Evolutionary conservation across 2,329 filamentous ascomycete species (phyloP), one percentile per base, ranked within the genome.

Genomic region (Fusarium continuum): DNA sequence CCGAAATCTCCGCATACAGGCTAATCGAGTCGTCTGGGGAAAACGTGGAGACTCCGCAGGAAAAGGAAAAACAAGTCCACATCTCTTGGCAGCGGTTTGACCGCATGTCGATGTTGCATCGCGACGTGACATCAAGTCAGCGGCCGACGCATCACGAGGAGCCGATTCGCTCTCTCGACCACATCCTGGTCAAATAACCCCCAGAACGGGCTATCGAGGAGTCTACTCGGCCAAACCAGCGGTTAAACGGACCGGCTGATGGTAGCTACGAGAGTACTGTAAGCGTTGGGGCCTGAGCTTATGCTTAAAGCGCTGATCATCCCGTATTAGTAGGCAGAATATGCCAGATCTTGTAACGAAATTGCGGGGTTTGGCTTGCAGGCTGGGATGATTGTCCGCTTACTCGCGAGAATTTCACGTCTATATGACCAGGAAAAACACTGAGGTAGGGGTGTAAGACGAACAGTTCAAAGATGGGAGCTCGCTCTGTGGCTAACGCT

Each of bases 161-260:
- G 20, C 13, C 19, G 29, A 65, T 65, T 66, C 53, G 62, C 29
- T 26, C 55, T 55, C 16, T 11, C 32, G 26, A 23, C 8, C 19
- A 3, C 29, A 29, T 22, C 43, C 45, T 19, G 31, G 50, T 23
- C 35, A 51, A 51, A 40, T 16, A 29, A 47, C 38, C 48, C 48
- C 45, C 35, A 39, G 31, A 48, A 32, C 50, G 46, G 61, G 63
- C 47, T 49, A n/a, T 47, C 35, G 35, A 51, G 46, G 19, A 26
- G 28, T 35, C 31, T 25, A 13, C 20, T 64, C 55, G 41, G 49
- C 20, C 38, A 48, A 54, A 58, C 36, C 48, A 25, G 19, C 62
- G 62, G 62, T 47, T 65, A 63, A 63, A 59, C 62, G 62, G 62
- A 61, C 62, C 62, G 62, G 62, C 57, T 65, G 57, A 61, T 61